Evolutionary conservation across 2,329 filamentous ascomycete species (phyloP), one percentile per base, ranked within the genome.

Genomic region (Ophiostoma piceae): DNA sequence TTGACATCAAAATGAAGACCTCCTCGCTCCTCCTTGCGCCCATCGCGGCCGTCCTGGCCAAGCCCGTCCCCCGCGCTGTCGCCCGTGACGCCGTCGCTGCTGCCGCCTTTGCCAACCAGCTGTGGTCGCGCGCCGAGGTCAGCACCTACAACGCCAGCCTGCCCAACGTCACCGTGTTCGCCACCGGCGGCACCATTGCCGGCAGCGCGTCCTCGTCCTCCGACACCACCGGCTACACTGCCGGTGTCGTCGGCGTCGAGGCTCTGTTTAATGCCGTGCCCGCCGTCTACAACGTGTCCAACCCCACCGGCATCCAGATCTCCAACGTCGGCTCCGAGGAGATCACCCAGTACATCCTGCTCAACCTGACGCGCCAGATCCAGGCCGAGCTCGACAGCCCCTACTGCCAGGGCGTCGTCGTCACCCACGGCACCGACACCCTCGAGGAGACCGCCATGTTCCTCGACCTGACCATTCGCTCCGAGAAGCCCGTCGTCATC

Each of bases 361-460:
- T 87, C 26, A 79, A 78, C 35, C 74, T 88, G 47, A 79, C 82
- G 6, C 78, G 82, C 32, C 77, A 79, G 69, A 82, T 87, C 68
- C 83, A 84, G 69, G 72, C 72, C 69, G 78, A 87, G 3, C 51
- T 57, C 35, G 80, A 82, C 35, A 76, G 75, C 70, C 77, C 78
- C n/a, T 73, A 77, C 67, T 77, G 77, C 43, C 77, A 79, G 77
- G 86, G 83, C 47, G 84, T 84, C 7, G 84, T 89, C 6, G 79
- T 90, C 68, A 89, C 87, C 0, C 87, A 90, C 74, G 87, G 88
- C 66, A 90, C 88, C 9, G 88, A 90, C 74, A 88, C 85, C 0
- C 79, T 90, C 1, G 87, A 89, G 74, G 87, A 89, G 76, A 84
- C 84, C 0, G 84, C 86, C 9, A 88, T 89, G 79, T 88, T 88